Evolutionary conservation across 2,329 filamentous ascomycete species (phyloP), one percentile per base, ranked within the genome.

Genomic region (Grosmannia clavigera): DNA sequence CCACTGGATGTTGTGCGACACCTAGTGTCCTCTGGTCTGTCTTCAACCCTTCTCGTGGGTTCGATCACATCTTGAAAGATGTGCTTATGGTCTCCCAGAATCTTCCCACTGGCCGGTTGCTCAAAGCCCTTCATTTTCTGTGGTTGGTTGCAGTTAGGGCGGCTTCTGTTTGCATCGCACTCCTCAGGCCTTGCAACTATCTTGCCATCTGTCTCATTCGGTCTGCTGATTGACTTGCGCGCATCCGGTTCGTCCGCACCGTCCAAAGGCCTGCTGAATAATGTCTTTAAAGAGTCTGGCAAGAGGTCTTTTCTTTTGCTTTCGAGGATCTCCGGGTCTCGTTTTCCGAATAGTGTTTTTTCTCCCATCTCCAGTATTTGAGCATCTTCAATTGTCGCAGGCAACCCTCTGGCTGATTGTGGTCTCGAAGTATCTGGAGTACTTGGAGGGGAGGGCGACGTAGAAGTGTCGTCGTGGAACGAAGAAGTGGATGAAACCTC

Each of bases 381-480:
- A 35, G 33, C 33, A 9, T 35, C 62, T 7, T 68, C 69, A 0
- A 63, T 53, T 4, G 65, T 60, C 1, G 66, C 62, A 9, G 68
- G 59, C 6, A 65, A 25, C n/a, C 70, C 74, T 61, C 72, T 73
- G 11, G 69, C 66, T 5, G 73, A 75, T 58, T 76, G 74, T 3
- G 74, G 74, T n/a, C 74, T 67, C 5, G 74, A 76, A 7, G 71
- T 76, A 56, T 74, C 72, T 4, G 74, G 74, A 0, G 74, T 77
- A 5, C 71, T 74, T 1, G 68, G 67, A 14, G 71, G 70, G 1
- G 73, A 74, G 1, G 72, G 69, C 5, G 71, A 70, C 2, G 55
- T 52, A 1, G 71, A 71, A 2, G 71, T 72, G 11, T 67, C 68
- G 43, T 76, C 74, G 58, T 73, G 74, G 33, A 70, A 74, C 6